These are phyloP conservation scores for Scopulariopsis brevicaulis DNA, from an alignment of 2,329 filamentous ascomycete species.

Conservation along the genomic window DNA sequence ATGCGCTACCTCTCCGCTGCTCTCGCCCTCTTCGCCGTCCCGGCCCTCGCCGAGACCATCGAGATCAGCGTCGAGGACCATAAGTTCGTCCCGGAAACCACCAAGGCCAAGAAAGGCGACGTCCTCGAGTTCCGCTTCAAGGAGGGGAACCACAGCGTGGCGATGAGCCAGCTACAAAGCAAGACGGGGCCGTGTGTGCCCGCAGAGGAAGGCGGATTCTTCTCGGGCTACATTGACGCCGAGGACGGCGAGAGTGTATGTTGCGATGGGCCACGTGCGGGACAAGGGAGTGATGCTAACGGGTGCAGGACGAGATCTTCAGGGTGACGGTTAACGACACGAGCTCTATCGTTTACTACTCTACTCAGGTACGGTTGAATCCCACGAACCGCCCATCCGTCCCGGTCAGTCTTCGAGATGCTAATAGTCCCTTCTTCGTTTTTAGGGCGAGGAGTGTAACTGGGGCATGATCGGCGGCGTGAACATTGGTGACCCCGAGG, in stretches of 20 bases:
- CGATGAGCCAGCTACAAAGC: constrained; percentile 31
- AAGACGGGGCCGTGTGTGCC: constrained; percentile 22
- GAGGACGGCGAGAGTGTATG: constrained; percentile 2
- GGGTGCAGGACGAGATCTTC: constrained; percentile 10
- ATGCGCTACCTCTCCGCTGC: constrained; percentile 1
- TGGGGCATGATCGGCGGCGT: constrained; percentile 18
- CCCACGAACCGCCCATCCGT: neutral
- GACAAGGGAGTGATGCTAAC: neutral
- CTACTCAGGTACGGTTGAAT: constrained; percentile 7
- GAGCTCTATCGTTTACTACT: constrained; percentile 19
- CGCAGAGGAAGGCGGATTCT: constrained; percentile 1
- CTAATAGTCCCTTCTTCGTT: neutral
- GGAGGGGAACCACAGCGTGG: constrained; percentile 36
- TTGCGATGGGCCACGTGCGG: neutral
- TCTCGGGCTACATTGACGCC: constrained; percentile 2
- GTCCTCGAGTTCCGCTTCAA: constrained; percentile 42
- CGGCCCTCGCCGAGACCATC: constrained; percentile 13
- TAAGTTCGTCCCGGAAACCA: constrained; percentile 28
- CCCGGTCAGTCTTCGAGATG: neutral
- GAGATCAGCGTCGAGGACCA: constrained; percentile 25
- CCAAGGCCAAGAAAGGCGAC: constrained; percentile 32
- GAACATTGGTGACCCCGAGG: constrained; percentile 11
- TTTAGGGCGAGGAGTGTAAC: constrained; percentile 14
- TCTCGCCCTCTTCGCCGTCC: constrained; percentile 4
- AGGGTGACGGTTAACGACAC: constrained; percentile 16